Evolutionary conservation across 805 yeast species (phyloP), one percentile per base, ranked within the genome.

Genomic region (Kluyveromyces siamensis): DNA sequence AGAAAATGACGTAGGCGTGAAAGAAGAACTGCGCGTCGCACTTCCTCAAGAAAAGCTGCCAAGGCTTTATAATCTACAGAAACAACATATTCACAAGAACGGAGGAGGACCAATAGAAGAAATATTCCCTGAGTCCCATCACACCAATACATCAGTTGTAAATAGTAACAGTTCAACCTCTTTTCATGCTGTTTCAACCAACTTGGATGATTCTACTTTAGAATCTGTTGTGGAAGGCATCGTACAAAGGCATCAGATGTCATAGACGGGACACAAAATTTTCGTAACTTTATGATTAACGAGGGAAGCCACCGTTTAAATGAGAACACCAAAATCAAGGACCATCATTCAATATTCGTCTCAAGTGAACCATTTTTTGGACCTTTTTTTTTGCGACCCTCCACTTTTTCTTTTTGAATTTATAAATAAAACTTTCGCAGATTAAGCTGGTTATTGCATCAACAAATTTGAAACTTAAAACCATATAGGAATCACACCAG

Each of bases 211-310:
- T 36, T 16, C 41, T 4, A 25, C 41, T 37, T 25, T 44, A 13
- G 41, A 37, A 21, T 19, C 36, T 18, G 21, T 44, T 19, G 41
- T 44, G 8, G 25, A 44, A 13, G 47, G 47, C 8, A 37, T 44
- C 41, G 41, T 37, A 37, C 47, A 44, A 44, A 37, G 41, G 41
- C 41, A 44, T 44, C 41, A 44, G 25, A 37, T 44, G 35, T 37
- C 37, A 16, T 44, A 44, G 27, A 37, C 36, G 36, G 41, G 19
- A 21, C 21, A 17, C 25, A 21, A 44, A 44, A 44, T 44, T 44
- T 44, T 44, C 39, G 27, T 21, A 21, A 21, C 6, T 21, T 30
- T 30, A 11, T 30, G 35, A 30, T 5, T 11, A 30, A 2, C 14
- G 35, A 30, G 8, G 14, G 35, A 27, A 10, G 33, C 8, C 10